Conservation (phyloP, 2,329 filamentous ascomycete species). For the Teratosphaeria zuluensis region DNA sequence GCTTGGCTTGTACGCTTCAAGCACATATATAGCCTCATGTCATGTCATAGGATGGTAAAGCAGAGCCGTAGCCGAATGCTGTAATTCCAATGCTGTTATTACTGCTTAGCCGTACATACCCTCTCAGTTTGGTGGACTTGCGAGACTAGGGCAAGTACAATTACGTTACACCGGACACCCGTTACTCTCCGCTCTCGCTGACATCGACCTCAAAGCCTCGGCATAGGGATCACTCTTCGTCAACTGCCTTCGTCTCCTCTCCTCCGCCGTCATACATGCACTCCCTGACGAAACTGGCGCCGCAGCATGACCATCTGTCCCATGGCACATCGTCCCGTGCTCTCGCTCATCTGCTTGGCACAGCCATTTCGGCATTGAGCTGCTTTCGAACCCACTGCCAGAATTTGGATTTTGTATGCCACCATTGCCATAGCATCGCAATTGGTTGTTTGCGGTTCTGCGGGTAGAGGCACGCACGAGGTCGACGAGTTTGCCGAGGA, state of each 20-base stretch:
- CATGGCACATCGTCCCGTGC: background rate
- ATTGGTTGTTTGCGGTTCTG: background rate
- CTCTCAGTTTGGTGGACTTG: no score
- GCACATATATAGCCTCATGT: no score
- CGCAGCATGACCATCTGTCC: background rate
- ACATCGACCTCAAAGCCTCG: background rate
- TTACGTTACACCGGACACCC: background rate
- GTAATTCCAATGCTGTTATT: no score
- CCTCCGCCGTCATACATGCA: background rate
- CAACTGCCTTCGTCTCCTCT: background rate
- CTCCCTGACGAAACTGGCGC: background rate
- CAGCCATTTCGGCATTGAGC: background rate
- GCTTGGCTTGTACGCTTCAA: no score
- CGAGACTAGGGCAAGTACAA: background rate
- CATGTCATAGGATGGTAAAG: no score
- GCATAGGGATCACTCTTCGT: background rate
- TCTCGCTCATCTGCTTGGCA: background rate
- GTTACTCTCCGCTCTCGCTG: background rate
- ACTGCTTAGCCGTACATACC: no score
- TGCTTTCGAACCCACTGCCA: background rate
- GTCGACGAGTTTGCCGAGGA: slow-evolving; percentile 13
- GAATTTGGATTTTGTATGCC: background rate
- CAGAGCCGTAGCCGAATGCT: no score
- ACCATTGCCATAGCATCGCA: background rate
- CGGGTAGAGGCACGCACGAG: background rate